Base-by-base conservation (phyloP, 805 yeast species). In the Candida peoriensis region DNA sequence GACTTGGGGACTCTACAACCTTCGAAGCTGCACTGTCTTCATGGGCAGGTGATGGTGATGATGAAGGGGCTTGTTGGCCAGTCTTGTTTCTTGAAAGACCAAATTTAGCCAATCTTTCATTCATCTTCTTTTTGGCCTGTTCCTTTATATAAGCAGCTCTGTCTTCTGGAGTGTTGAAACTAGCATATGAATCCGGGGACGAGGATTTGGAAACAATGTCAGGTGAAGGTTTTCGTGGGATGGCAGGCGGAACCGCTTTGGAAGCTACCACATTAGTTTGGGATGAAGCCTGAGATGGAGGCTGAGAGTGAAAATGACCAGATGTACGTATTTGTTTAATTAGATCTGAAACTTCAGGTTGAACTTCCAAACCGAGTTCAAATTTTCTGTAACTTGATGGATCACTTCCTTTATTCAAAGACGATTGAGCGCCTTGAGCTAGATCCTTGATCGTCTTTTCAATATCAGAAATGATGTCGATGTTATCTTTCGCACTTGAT, bases 351-450 rank as follows among this genome's bases (percentile, higher is more conserved):
- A 86, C 89, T 24, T 74, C 68, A n/a, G 76, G 71, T 47, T 74
- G 77, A 19, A 87, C 79, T 25, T 89, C 95, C 25, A 78, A 63
- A 10, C 95, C 96, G 30, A 75, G 70, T 42, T 84, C 96, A 86
- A 89, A 89, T 50, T 81, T 79, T 23, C 75, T 70, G 28, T 74
- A 69, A 5, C 81, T 82, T 29, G 66, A 62, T 30, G 71, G 66
- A 31, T 68, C 69, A 21, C 37, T 35, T 22, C 52, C 50, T 6
- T 55, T 58, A 22, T 41, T 50, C 24, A 61, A 35, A 5, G 55
- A 32, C 11, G 56, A 46, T 24, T 66, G 56, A 14, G 71, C 63
- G 28, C 69, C 68, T 12, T 55, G 48, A 12, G 70, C 64, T 16
- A 87, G 62, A 8, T 76, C 80, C 39, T 72, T 70, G 44, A 88